phyloP scores from a whole-genome alignment of 169 alveolate genomes.

The Toxoplasma gondii region DNA sequence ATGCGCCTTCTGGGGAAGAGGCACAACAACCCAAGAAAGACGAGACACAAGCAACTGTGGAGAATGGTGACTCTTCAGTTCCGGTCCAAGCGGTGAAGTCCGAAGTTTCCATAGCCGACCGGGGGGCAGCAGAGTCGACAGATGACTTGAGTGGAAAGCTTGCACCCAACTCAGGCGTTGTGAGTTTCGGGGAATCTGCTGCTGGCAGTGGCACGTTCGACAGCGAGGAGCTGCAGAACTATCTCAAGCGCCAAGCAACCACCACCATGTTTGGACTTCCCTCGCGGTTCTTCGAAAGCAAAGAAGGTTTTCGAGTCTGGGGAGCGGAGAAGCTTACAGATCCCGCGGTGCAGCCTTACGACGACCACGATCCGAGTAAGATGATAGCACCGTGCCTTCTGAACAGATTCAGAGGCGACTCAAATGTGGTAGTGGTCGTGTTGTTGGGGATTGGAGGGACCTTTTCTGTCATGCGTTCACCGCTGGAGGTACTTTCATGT shows the following conservation, averaged over 20 bases:
- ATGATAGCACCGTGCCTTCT: no score
- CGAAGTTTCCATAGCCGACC: neutral
- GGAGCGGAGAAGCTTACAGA: slow-evolving; percentile 44
- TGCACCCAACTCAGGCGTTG: neutral
- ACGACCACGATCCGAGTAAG: slow-evolving; percentile 5
- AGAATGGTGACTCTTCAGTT: neutral
- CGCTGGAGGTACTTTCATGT: no score
- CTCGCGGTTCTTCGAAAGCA: slow-evolving; percentile 45
- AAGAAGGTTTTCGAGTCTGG: slow-evolving; percentile 51
- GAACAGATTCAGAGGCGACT: no score
- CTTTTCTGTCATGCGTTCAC: no score
- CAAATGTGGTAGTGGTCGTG: neutral
- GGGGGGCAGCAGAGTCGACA: neutral
- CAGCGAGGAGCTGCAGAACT: neutral
- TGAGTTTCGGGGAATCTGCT: slow-evolving; percentile 29
- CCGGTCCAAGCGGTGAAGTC: neutral
- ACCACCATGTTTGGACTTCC: slow-evolving; percentile 30
- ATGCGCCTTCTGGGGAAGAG: neutral
- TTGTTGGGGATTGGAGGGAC: neutral
- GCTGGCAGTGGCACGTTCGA: slow-evolving; percentile 12
- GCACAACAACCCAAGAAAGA: neutral
- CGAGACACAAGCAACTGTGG: neutral
- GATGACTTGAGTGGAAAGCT: neutral
- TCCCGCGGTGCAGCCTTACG: slow-evolving; percentile 62
- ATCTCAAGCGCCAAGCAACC: neutral